phyloP scores from a whole-genome alignment of 345 rosid genomes.

The Reutealis trisperma region DNA sequence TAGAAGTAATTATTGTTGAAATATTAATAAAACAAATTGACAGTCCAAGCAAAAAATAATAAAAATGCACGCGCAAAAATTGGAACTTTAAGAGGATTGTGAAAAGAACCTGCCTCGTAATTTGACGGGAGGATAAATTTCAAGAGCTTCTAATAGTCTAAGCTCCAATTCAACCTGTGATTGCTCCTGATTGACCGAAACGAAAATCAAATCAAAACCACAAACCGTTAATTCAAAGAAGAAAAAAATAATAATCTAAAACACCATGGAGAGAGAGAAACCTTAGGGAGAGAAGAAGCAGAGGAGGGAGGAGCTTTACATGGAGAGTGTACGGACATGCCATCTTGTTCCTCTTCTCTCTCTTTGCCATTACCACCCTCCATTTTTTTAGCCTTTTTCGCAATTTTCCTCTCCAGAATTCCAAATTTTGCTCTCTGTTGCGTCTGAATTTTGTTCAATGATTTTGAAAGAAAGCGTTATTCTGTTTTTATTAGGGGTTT shows the following conservation, averaged over 20 bases:
- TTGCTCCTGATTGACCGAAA: slow-evolving; percentile 57
- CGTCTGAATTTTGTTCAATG: neutral
- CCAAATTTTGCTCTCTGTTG: neutral
- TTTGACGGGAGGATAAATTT: slow-evolving; percentile 86
- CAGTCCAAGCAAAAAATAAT: neutral
- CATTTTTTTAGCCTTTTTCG: neutral
- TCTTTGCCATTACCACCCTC: slow-evolving; percentile 40
- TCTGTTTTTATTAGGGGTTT: slow-evolving; percentile 3
- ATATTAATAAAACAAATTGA: neutral
- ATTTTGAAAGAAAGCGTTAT: slow-evolving; percentile 1
- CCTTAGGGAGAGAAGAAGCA: slow-evolving; percentile 94
- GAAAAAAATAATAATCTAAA: too few relatives aligned
- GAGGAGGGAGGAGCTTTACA: slow-evolving; percentile 96
- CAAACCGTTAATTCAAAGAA: too few relatives aligned
- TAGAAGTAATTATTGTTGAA: too few relatives aligned
- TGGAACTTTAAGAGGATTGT: neutral
- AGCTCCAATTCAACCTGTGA: slow-evolving; percentile 97
- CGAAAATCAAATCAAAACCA: too few relatives aligned
- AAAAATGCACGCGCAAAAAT: neutral
- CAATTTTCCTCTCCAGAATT: neutral
- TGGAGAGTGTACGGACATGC: slow-evolving; percentile 90
- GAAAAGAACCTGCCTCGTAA: slow-evolving; percentile 51
- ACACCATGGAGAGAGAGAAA: slow-evolving; percentile 21
- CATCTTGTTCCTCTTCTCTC: slow-evolving; percentile 81
- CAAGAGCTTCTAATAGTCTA: slow-evolving; percentile 83